These are phyloP conservation scores for Thielaviopsis euricoi DNA, from an alignment of 2,329 filamentous ascomycete species.

Conservation along the genomic window DNA sequence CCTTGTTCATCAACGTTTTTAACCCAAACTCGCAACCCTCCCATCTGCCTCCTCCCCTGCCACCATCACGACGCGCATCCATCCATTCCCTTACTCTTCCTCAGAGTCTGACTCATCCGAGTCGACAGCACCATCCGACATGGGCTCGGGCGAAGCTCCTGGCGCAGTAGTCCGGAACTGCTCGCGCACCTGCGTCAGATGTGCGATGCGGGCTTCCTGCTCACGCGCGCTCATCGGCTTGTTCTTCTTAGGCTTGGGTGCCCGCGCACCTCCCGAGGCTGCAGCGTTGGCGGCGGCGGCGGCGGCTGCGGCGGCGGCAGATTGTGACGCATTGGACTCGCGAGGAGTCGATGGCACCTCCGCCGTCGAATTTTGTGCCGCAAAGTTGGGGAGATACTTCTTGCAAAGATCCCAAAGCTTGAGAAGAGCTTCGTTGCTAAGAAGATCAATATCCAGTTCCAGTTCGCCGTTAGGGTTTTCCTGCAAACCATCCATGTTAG, in stretches of 20 bases:
- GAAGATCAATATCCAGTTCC: slow-evolving; percentile 41
- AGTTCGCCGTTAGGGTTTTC: slow-evolving; percentile 44
- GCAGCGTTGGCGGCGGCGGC: slow-evolving; percentile 11
- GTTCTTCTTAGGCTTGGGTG: slow-evolving; percentile 49
- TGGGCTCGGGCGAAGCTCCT: slow-evolving; percentile 11
- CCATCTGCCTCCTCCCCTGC: no score
- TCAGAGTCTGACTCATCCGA: slow-evolving; percentile 30
- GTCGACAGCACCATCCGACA: slow-evolving; percentile 10
- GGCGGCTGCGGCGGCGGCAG: not conserved
- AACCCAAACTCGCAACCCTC: no score
- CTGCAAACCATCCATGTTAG: slow-evolving; percentile 19
- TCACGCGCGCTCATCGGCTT: slow-evolving; percentile 59
- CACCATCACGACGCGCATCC: not conserved
- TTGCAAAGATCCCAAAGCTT: slow-evolving; percentile 33
- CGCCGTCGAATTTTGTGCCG: not conserved
- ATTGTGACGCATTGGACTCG: not conserved
- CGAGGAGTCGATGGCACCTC: no score
- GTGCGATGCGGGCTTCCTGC: slow-evolving; percentile 48
- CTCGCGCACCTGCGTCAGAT: slow-evolving; percentile 38
- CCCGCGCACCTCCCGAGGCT: slow-evolving; percentile 17
- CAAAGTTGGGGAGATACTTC: slow-evolving; percentile 26
- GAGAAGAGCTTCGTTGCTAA: slow-evolving; percentile 36
- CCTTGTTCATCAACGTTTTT: no score
- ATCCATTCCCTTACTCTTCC: slow-evolving; percentile 29
- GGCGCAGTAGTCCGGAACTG: slow-evolving; percentile 12